phyloP scores from a whole-genome alignment of 345 rosid species.

The Euphorbia peplus region DNA sequence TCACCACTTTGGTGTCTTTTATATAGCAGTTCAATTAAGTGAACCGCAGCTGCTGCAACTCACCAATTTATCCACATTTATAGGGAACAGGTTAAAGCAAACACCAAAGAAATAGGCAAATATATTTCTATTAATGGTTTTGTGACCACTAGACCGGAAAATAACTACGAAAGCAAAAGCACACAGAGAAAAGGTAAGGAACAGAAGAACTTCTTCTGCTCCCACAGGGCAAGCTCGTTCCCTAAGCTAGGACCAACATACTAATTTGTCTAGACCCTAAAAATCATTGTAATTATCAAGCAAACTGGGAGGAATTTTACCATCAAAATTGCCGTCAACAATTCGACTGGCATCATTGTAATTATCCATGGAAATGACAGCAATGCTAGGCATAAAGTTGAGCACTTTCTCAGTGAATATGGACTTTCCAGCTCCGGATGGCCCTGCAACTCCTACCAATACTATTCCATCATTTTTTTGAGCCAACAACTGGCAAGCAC shows the following conservation, averaged over 20 bases:
- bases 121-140: too few species aligned
- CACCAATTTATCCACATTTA: not conserved
- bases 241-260: not conserved
- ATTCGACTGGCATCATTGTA: constrained; percentile 86
- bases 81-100: too few species aligned
- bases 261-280: not conserved
- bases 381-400: constrained; percentile 91
- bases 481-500: constrained; percentile 87
- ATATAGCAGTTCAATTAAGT: not conserved
- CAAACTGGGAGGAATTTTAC: constrained; percentile 39
- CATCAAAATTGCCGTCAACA: constrained; percentile 94
- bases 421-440: constrained; percentile 98
- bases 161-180: too few species aligned
- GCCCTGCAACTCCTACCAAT: constrained; percentile 95
- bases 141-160: too few species aligned
- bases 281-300: not conserved
- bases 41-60: not conserved
- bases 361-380: constrained; percentile 87
- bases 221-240: not conserved
- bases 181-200: too few species aligned
- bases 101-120: not conserved
- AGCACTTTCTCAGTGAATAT: constrained; percentile 91
- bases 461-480: constrained; percentile 88
- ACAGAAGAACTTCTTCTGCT: too few species aligned
- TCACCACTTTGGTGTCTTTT: not conserved